These are phyloP conservation scores for Arxiozyma bovina DNA, from an alignment of 1,139 yeast species.

Conservation along the genomic window DNA sequence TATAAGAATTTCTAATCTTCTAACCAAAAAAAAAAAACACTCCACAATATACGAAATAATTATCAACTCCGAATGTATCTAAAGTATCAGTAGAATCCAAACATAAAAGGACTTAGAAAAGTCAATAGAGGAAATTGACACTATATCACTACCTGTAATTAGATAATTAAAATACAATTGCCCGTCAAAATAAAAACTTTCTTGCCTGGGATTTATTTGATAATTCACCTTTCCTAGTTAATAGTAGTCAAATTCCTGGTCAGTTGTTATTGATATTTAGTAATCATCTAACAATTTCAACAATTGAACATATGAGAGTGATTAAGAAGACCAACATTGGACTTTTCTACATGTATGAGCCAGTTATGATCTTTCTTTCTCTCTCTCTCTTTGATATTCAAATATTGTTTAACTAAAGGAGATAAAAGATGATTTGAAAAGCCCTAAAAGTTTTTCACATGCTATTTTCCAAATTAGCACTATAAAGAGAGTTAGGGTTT, in stretches of 20 bases:
- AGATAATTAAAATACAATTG: too few species aligned
- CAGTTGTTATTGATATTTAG: too few species aligned
- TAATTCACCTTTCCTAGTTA: background rate
- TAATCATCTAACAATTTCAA: too few species aligned
- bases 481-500: background rate
- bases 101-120: background rate
- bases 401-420: too few species aligned
- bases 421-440: background rate
- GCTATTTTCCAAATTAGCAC: background rate
- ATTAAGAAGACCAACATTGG: background rate
- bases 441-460: conserved; percentile 5
- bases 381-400: background rate
- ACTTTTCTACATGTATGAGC: background rate
- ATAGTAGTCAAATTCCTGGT: background rate
- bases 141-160: background rate
- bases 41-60: too few species aligned
- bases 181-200: too few species aligned
- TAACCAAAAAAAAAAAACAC: too few species aligned
- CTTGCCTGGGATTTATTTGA: background rate
- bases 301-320: background rate
- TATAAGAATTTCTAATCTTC: background rate
- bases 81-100: too few species aligned
- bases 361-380: background rate
- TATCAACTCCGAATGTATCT: too few species aligned
- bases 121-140: too few species aligned